A percentile compares a stretch with the other conserved stretches of the same genome.
Conservation (phyloP, 2,329 filamentous ascomycete genomes). For the Knoxdaviesia capensis region DNA sequence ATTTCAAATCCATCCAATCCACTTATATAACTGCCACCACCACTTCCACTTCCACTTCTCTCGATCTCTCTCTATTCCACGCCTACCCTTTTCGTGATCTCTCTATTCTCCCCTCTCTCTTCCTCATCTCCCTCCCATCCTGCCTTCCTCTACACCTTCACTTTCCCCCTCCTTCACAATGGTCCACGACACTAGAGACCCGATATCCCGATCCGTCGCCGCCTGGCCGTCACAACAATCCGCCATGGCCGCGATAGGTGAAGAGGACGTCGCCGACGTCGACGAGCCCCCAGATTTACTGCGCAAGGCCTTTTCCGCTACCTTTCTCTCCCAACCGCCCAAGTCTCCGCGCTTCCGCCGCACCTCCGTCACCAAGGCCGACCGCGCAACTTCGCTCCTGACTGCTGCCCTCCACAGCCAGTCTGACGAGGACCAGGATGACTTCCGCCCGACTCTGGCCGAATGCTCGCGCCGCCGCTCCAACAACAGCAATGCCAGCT, state of each 20-base stretch:
- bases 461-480: conserved; percentile 32
- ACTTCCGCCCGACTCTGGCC: conserved; percentile 15
- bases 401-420: conserved; percentile 62
- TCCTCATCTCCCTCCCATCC: background rate
- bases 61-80: background rate
- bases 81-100: background rate
- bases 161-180: background rate
- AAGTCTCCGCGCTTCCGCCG: background rate
- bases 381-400: conserved; percentile 41
- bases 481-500: conserved; percentile 53
- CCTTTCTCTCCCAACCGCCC: background rate
- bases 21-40: background rate
- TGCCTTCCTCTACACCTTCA: background rate
- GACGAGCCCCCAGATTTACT: conserved; percentile 5
- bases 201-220: background rate
- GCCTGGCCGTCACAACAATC: conserved; percentile 5
- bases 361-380: conserved; percentile 1
- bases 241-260: conserved; percentile 3
- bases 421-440: conserved; percentile 33
- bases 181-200: too few species aligned
- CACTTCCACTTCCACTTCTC: background rate
- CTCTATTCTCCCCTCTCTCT: background rate
- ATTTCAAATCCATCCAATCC: too few species aligned
- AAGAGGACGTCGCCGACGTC: conserved; percentile 5
- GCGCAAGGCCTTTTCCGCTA: conserved; percentile 1